Base-by-base conservation (phyloP, 148 eudicot genomes). In the Vaccinium myrtillus region DNA sequence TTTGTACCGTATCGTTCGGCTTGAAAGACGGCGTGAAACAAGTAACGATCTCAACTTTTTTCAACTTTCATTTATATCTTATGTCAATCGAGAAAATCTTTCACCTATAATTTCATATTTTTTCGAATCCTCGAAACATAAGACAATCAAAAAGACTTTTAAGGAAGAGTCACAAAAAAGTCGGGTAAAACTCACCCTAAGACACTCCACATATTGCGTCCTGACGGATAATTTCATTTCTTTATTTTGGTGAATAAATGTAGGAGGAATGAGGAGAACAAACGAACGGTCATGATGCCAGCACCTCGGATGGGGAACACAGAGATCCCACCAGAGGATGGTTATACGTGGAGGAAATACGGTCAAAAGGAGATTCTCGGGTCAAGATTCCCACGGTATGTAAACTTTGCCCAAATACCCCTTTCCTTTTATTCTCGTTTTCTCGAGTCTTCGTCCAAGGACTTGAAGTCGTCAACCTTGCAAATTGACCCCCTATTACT, bases 351-450 rank as follows among this genome's bases (percentile, higher is more conserved):
- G 99, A 86, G 98, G 75, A 96, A 96, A 87, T 96, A 96, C 79
- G 99, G 99, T 46, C 99, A 96, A 67, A 96, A 96, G 61, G 95
- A 90, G 80, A 96, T 96, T 85, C 95, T 93, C 11, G 91, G 93
- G 6, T 83, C 95, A 25, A 93, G 8, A 54, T 92, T 79, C 80
- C 97, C 99, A 0, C 93, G 98, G 99, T 94, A 93, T 1, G 19
- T 8, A 21, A 23, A 67, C 10, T 25, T 67, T 25, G 27, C 73
- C 25, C 14, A 65, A 65, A n/a, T 65, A 10, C 71, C 36, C 27
- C 4, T n/a, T 67, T 11, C 8, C 23, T 63, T 5, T 25, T 5
- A 4, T n/a, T 25, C 36, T 27, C 73, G 73, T 12, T 67, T 67
- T 67, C 73, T 27, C 13, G 25, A 25, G 73, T 67, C 36, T 67